Conservation (phyloP, 345 rosid species). For the Camelina hispida region DNA sequence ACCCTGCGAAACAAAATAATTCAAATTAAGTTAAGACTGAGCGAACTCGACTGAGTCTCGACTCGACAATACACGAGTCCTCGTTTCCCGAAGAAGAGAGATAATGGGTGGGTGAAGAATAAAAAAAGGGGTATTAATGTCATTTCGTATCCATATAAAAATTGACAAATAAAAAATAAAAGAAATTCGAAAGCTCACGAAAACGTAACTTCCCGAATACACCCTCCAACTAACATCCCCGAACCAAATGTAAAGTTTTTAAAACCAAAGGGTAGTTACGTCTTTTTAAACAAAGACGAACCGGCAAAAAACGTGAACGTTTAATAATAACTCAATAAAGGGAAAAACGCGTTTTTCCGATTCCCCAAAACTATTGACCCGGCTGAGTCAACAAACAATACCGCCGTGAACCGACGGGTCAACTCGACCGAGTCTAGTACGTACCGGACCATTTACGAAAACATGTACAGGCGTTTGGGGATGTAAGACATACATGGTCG, state of each 20-base stretch:
- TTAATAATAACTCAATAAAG: constrained; percentile 14
- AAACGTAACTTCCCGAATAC: constrained; percentile 35
- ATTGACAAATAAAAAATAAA: neutral
- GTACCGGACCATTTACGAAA: constrained; percentile 2
- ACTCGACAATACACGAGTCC: neutral
- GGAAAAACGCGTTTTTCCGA: constrained; percentile 42
- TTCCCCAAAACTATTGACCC: constrained; percentile 42
- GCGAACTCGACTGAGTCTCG: constrained; percentile 35
- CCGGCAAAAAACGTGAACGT: constrained; percentile 39
- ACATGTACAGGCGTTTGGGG: constrained; percentile 3
- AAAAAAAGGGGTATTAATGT: constrained; percentile 30
- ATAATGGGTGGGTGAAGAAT: neutral
- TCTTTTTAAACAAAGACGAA: constrained; percentile 16
- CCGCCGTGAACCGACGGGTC: constrained; percentile 37
- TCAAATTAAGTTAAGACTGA: neutral
- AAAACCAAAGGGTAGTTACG: constrained; percentile 45
- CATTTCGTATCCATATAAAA: neutral
- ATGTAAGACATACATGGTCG: constrained; percentile 37
- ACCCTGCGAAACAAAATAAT: constrained; percentile 47
- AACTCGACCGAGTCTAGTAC: constrained; percentile 40
- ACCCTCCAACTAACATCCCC: constrained; percentile 39
- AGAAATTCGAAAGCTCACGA: constrained; percentile 46
- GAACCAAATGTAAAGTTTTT: neutral
- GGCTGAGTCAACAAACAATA: constrained; percentile 30
- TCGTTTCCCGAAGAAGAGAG: neutral